Evolutionary conservation across 1,284 basidiomycete genomes (phyloP).

Genomic region (Vanrija pseudolonga): DNA sequence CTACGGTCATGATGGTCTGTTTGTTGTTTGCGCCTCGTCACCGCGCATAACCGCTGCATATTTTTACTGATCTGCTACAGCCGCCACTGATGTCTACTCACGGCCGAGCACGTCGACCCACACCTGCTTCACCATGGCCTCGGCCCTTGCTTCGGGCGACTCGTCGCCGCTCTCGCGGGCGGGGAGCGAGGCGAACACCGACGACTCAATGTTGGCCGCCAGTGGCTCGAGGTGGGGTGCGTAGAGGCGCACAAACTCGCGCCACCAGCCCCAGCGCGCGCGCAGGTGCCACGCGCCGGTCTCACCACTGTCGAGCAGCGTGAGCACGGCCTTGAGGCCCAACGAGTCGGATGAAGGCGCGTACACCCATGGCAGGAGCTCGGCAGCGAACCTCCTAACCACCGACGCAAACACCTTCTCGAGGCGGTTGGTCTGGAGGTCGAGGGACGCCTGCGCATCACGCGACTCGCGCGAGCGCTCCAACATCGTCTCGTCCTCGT

Average conservation of each 20-base stretch:
- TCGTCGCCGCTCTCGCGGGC: constrained; percentile 6
- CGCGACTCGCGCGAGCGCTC: constrained; percentile 37
- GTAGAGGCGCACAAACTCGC: constrained; percentile 43
- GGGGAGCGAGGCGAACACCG: constrained; percentile 15
- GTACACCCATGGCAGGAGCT: constrained; percentile 33
- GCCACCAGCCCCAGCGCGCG: constrained; percentile 43
- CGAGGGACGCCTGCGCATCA: constrained; percentile 39
- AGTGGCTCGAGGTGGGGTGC: constrained; percentile 27
- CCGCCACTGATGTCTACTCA: constrained; percentile 2
- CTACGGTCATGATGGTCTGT: too few relatives aligned
- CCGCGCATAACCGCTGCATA: too few relatives aligned
- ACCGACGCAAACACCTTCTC: constrained; percentile 35
- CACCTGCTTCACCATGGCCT: constrained; percentile 28
- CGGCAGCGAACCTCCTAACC: constrained; percentile 30
- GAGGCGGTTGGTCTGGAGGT: constrained; percentile 34
- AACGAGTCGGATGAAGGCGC: constrained; percentile 8
- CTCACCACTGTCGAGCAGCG: constrained; percentile 35
- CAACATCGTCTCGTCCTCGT: constrained; percentile 20
- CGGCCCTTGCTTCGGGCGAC: constrained; percentile 26
- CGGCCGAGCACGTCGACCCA: constrained; percentile 23
- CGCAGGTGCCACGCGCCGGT: constrained; percentile 38
- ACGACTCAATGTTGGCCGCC: constrained; percentile 21
- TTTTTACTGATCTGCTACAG: background rate
- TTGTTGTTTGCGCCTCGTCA: too few relatives aligned
- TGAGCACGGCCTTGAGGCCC: constrained; percentile 38